These are phyloP conservation scores for Penicillium nordicum DNA, from an alignment of 2,329 filamentous ascomycete species.

Conservation along the genomic window DNA sequence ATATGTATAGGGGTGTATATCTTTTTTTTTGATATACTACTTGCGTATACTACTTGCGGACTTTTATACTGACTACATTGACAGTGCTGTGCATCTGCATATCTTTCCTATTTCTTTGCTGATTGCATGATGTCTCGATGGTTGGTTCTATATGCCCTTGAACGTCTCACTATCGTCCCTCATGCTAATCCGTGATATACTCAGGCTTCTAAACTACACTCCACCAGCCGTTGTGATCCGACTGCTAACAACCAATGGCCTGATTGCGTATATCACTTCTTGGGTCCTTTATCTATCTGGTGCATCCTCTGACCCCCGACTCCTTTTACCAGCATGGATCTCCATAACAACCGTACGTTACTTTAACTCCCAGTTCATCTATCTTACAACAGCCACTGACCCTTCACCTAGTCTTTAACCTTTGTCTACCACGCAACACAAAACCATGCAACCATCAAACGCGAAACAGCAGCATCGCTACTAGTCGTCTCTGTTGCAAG, in stretches of 20 bases:
- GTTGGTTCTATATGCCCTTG: slow-evolving; percentile 43
- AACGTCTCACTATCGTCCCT: not conserved
- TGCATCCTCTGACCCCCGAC: slow-evolving; percentile 65
- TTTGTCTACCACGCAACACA: slow-evolving; percentile 73
- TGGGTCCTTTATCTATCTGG: slow-evolving; percentile 68
- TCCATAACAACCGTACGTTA: slow-evolving; percentile 65
- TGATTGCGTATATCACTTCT: slow-evolving; percentile 72
- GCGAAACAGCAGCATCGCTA: slow-evolving; percentile 73
- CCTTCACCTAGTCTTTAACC: slow-evolving; percentile 58
- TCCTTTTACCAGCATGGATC: slow-evolving; percentile 74
- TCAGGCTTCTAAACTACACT: slow-evolving; percentile 78
- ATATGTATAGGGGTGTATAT: slow-evolving; percentile 16
- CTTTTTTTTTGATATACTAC: slow-evolving; percentile 18
- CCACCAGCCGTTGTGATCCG: slow-evolving; percentile 74
- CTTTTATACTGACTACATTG: not conserved
- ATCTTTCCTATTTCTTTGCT: slow-evolving; percentile 78
- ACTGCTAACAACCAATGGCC: slow-evolving; percentile 68
- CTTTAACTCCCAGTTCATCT: not conserved
- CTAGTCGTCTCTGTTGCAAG: slow-evolving; percentile 72
- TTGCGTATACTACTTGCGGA: not conserved
- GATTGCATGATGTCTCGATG: slow-evolving; percentile 82
- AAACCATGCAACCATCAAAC: slow-evolving; percentile 74
- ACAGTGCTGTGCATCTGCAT: slow-evolving; percentile 70
- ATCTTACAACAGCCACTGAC: not conserved
- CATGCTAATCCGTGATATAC: not conserved